Percentiles rank a stretch among this genome's conserved stretches.
These are phyloP conservation scores for Thraustochytrium striatum DNA, from an alignment of 352 stramenopile genomes.

Conservation along the genomic window DNA sequence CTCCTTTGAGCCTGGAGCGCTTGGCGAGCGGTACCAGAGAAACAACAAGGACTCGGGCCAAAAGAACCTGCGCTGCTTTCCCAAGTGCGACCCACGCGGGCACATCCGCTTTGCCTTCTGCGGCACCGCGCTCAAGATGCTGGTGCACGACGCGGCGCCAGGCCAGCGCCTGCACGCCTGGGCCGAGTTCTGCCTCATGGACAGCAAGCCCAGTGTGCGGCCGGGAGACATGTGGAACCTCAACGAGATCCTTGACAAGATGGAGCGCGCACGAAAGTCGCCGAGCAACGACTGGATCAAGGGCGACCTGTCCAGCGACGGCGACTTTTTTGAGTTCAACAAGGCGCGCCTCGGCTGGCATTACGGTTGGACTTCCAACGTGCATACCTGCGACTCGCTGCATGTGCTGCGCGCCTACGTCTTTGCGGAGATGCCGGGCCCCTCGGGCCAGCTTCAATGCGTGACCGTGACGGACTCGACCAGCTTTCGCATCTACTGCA, in stretches of 20 bases:
- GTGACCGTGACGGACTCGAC: not conserved
- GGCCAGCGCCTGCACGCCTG: not conserved
- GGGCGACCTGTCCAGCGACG: not conserved
- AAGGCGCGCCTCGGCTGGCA: constrained; percentile 46
- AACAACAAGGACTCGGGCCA: too few relatives aligned
- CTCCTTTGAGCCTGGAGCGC: too few relatives aligned
- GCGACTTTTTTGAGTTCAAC: constrained; percentile 55
- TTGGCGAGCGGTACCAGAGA: too few relatives aligned
- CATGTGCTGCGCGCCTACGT: constrained; percentile 51
- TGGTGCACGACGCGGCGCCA: not conserved
- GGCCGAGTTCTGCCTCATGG: not conserved
- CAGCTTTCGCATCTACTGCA: constrained; percentile 18
- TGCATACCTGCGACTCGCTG: constrained; percentile 40
- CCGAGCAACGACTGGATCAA: constrained; percentile 16
- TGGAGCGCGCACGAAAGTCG: not conserved
- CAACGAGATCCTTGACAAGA: not conserved
- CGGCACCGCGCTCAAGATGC: constrained; percentile 6
- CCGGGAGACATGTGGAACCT: not conserved
- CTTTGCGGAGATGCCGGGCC: constrained; percentile 28
- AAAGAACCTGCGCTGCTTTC: too few relatives aligned
- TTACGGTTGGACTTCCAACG: constrained; percentile 51
- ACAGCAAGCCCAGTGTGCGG: not conserved
- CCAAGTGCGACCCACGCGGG: constrained; percentile 66
- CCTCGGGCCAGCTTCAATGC: not conserved
- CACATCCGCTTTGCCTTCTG: constrained; percentile 68